Percentiles rank a stretch among this genome's conserved stretches.
phyloP scores from a whole-genome alignment of 352 stramenopile species.

The Pythium apleroticum region DNA sequence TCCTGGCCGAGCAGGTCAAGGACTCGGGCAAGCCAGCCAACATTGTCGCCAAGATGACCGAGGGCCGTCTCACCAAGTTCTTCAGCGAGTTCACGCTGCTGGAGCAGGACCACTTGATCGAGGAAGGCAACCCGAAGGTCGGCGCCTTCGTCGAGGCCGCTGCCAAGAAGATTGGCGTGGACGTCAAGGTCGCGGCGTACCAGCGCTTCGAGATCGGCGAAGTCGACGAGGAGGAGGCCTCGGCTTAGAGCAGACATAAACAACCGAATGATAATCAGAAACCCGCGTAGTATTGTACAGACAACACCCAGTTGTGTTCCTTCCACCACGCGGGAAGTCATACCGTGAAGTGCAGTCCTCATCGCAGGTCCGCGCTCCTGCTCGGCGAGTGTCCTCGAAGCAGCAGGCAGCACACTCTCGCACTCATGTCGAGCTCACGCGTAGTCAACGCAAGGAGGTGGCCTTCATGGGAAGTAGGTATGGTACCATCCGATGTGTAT shows the following conservation, averaged over 20 bases:
- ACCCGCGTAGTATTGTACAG: slow-evolving; percentile 1
- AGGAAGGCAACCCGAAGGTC: slow-evolving; percentile 91
- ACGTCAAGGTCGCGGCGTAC: slow-evolving; percentile 64
- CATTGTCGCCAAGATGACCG: slow-evolving; percentile 94
- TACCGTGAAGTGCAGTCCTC: too few species aligned
- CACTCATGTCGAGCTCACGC: too few species aligned
- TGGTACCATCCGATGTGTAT: slow-evolving; percentile 4
- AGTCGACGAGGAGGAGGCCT: slow-evolving; percentile 54
- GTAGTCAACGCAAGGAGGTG: not conserved
- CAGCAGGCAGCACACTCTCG: too few species aligned
- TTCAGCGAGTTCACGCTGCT: slow-evolving; percentile 92
- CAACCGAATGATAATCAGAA: slow-evolving; percentile 5
- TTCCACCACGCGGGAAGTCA: not conserved
- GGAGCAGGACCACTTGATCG: slow-evolving; percentile 94
- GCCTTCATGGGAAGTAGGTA: not conserved
- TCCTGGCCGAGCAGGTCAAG: slow-evolving; percentile 90
- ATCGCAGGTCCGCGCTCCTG: too few species aligned
- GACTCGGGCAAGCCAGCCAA: slow-evolving; percentile 87
- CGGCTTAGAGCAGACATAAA: slow-evolving; percentile 25
- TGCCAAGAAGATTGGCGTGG: slow-evolving; percentile 64
- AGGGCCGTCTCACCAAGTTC: slow-evolving; percentile 93
- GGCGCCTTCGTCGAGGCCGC: slow-evolving; percentile 67
- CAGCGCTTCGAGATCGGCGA: slow-evolving; percentile 77
- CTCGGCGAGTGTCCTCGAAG: too few species aligned
- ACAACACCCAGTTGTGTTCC: not conserved